These are phyloP conservation scores for Phoma sp. DNA, from an alignment of 2,329 filamentous ascomycete genomes.

Conservation along the genomic window DNA sequence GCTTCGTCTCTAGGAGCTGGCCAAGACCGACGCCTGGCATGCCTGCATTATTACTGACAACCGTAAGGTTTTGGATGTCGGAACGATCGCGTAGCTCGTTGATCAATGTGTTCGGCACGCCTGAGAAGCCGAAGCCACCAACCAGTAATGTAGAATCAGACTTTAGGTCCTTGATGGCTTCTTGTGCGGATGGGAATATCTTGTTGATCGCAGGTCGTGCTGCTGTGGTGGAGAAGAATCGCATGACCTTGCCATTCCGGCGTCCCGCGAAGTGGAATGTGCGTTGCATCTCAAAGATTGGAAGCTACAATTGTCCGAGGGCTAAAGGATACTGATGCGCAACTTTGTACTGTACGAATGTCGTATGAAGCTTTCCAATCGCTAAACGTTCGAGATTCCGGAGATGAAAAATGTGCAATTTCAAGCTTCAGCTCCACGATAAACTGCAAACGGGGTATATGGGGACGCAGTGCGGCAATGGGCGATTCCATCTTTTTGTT, in stretches of 20 bases:
- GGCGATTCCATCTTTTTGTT: slow-evolving; percentile 26
- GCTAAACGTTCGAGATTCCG: neutral
- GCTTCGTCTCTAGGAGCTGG: slow-evolving; percentile 70
- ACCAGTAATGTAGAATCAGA: slow-evolving; percentile 47
- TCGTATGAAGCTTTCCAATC: neutral
- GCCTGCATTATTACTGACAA: slow-evolving; percentile 83
- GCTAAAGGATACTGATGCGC: neutral
- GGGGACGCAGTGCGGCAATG: slow-evolving; percentile 11
- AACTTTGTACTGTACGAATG: neutral
- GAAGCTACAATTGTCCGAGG: neutral
- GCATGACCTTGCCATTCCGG: slow-evolving; percentile 38
- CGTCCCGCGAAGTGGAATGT: slow-evolving; percentile 44
- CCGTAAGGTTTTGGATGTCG: slow-evolving; percentile 62
- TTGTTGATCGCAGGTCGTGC: slow-evolving; percentile 48
- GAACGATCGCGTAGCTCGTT: slow-evolving; percentile 46
- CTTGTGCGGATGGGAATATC: slow-evolving; percentile 47
- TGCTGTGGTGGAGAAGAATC: slow-evolving; percentile 45
- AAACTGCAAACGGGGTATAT: slow-evolving; percentile 1
- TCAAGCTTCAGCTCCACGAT: slow-evolving; percentile 7
- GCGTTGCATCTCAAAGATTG: slow-evolving; percentile 38
- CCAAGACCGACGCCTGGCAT: slow-evolving; percentile 73
- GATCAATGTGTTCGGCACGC: slow-evolving; percentile 50
- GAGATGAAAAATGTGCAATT: neutral
- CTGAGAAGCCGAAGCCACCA: slow-evolving; percentile 49
- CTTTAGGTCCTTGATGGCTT: slow-evolving; percentile 49